Evolutionary conservation across 1,284 basidiomycete genomes (phyloP), one percentile per base, ranked within the genome.

Genomic region (Sanghuangporus sanghuang): DNA sequence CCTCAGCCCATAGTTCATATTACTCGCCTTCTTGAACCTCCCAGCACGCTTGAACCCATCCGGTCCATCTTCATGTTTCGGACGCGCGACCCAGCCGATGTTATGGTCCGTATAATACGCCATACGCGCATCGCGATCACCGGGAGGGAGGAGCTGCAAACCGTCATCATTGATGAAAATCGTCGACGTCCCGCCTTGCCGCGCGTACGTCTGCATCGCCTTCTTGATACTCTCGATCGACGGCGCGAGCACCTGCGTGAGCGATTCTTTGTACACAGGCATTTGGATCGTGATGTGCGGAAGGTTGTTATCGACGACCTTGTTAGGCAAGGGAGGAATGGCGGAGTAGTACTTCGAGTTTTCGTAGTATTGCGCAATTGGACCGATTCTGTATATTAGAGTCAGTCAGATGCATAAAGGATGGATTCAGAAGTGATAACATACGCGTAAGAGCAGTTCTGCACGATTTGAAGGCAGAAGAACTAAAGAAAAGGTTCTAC

Each of bases 21-120:
- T 95, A 0, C 86, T 88, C 0, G 90, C 92, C 75, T 95, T 95
- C 81, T 95, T 94, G 80, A 93, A 95, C 36, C 91, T 85, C 65
- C 93, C 93, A 16, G 89, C 88, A 59, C 93, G 89, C 61, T 84
- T 80, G 77, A 86, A 95, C 0, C 90, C 91, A 70, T 84, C 84
- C n/a, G 73, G 68, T 21, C 27, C 72, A 68, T 76, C 75, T 69
- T 86, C 83, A 72, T 90, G 86, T 56, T 80, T 81, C 3, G 93
- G 92, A 54, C 93, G 85, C 21, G 92, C 87, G 62, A 93, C 87
- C 84, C 89, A 94, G 38, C 88, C 90, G 69, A 93, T 89, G 69
- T 85, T 88, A 71, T 93, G 90, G 59, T 87, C 85, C 32, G 87
- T 85, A 71, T 94, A 95, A 73, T 87, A 94, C 32, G 81, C 75